A percentile compares a stretch with the other conserved stretches of the same genome.
Evolutionary conservation across 306 rosid genomes (phyloP).

Genomic region (Dalbergia cultrata): DNA sequence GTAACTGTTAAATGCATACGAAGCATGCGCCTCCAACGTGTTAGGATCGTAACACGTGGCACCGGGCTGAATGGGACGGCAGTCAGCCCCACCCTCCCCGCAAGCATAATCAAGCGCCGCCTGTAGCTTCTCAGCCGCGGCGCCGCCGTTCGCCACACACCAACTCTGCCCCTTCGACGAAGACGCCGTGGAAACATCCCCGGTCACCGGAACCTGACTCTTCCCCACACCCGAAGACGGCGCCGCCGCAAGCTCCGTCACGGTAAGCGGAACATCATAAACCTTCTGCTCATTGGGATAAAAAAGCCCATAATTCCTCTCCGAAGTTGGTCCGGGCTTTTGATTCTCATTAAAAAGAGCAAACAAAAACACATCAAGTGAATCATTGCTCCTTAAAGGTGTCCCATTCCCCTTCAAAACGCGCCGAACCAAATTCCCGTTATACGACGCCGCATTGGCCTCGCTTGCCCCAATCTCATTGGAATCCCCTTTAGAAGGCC

Average conservation of each 20-base stretch:
- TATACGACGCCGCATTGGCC: conserved; percentile 82
- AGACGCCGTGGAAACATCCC: conserved; percentile 23
- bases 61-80: conserved; percentile 68
- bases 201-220: conserved; percentile 48
- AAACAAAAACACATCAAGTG: conserved; percentile 65
- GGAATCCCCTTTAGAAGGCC: conserved; percentile 84
- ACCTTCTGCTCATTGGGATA: conserved; percentile 72
- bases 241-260: conserved; percentile 17
- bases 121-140: conserved; percentile 57
- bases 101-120: conserved; percentile 80
- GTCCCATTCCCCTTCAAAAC: conserved; percentile 71
- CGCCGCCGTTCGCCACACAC: conserved; percentile 78
- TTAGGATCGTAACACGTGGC: conserved; percentile 81
- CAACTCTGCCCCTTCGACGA: conserved; percentile 54
- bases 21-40: conserved; percentile 85
- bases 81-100: conserved; percentile 87
- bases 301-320: conserved; percentile 81
- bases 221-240: conserved; percentile 47
- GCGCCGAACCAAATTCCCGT: conserved; percentile 70
- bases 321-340: conserved; percentile 84
- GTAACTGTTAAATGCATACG: conserved; percentile 85
- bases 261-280: conserved; percentile 62
- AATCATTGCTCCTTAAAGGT: conserved; percentile 59
- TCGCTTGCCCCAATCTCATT: conserved; percentile 68
- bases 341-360: conserved; percentile 83